Evolutionary conservation across 768 basidiomycete species (phyloP), one percentile per base, ranked within the genome.

Genomic region (Thelephora ganbajun): DNA sequence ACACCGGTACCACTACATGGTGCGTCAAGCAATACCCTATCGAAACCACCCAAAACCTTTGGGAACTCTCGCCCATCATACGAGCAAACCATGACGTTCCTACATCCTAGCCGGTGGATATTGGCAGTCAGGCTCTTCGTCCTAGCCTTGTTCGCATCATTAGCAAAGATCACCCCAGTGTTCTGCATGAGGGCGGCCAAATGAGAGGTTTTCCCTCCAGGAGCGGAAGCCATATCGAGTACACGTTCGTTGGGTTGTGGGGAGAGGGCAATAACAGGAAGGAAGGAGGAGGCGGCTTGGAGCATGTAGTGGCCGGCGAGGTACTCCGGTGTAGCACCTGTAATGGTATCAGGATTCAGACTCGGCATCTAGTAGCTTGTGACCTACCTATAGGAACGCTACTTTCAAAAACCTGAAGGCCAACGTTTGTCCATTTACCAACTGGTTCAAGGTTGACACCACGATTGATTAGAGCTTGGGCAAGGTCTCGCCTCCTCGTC

Each of bases 281-380:
- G 76, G 74, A 99, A 97, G 0, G 96, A 98, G 5, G 92, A 94
- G 11, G 96, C 96, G 5, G 96, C 90, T 70, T 99, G 96, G 20
- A 98, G 84, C 89, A 99, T 98, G 66, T 99, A 99, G 61, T 99
- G 93, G 2, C 96, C 96, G 0, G 96, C 92, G 35, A 99, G 79
- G 65, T 99, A 99, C 67, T 99, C 96, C 11, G 96, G 96, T 2
- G 96, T 98, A 5, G 96, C 96, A 61, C 87, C 81, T 82, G 54
- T 33, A 33, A 22, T 18, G 43, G 39, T 41, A 2, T 41, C 35
- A 49, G 22, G 44, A 36, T 49, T 19, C 35, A 46, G 18, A 23
- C 36, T 9, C 11, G 20, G 45, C 39, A 44, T 35, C 44, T 41
- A n/a, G 16, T n/a, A 16, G 19, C n/a, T 23, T 41, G 26, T n/a